Base-by-base conservation (phyloP, 805 yeast species). In the Ogataea haglerorum region DNA sequence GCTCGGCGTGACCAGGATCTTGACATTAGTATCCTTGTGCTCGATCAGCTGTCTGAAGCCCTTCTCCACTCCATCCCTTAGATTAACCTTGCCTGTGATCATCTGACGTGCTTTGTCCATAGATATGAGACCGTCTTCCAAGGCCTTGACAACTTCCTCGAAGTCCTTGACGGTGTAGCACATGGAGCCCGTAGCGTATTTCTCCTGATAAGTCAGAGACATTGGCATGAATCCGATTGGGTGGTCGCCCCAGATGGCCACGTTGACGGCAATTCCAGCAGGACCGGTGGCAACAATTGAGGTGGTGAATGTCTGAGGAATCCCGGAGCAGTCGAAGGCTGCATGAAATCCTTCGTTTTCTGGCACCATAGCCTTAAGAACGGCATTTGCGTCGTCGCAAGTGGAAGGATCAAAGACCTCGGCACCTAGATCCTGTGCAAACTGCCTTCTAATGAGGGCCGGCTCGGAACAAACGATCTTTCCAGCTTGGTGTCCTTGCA, bases 381-480 rank as follows among this genome's bases (percentile, higher is more conserved):
- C 63, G 4, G 38, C 52, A 22, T 65, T 56, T 31, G 65, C 52
- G 22, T 63, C 56, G 13, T 57, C 62, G 1, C 43, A 31, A 4
- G 42, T 30, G 5, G 63, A 46, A 6, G 69, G 70, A 46, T 65
- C 67, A 40, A 51, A 64, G 16, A 52, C 56, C 30, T 57, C 63
- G 4, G 75, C 81, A 25, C 76, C 75, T 25, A 77, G 56, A 33
- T 60, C 57, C 28, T 67, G 70, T 3, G 85, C 82, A 29, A 76
- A 74, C 40, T 76, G 73, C 56, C 83, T 73, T 60, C 86, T 76
- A n/a, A 76, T 67, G 17, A 63, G 58, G 5, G 82, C 81, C 16
- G 83, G 85, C 51, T 77, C 85, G 14, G 76, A 66, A 34, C 78
- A 76, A n/a, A 80, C 80, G 56, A 78, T 68, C 28, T 57, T 60